phyloP scores from a whole-genome alignment of 164 flowering plant genomes.

The Annona cherimola region DNA sequence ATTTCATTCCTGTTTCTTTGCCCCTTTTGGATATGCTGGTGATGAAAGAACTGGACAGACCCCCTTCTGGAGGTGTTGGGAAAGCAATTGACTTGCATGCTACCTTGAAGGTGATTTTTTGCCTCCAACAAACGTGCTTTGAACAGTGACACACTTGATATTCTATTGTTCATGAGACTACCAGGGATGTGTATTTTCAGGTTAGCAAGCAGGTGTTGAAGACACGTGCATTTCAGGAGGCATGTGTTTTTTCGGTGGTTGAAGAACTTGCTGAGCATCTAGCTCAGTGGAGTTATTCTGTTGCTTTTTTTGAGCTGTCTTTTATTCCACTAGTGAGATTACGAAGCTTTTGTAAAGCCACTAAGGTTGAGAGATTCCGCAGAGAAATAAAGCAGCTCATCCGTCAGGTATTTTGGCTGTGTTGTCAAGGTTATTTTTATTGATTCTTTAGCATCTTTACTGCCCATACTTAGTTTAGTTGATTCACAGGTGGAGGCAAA shows the following conservation, averaged over 20 bases:
- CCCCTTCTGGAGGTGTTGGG: slow-evolving; percentile 81
- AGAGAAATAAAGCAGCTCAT: slow-evolving; percentile 67
- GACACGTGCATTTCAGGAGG: slow-evolving; percentile 90
- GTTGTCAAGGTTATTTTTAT: neutral
- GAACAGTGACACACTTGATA: neutral
- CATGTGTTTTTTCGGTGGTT: slow-evolving; percentile 72
- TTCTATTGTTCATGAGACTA: neutral
- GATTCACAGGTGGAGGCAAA: slow-evolving; percentile 67
- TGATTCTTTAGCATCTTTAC: neutral
- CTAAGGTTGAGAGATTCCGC: slow-evolving; percentile 80
- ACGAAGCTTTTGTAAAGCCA: slow-evolving; percentile 74
- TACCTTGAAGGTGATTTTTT: slow-evolving; percentile 48
- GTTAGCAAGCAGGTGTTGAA: slow-evolving; percentile 65
- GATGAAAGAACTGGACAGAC: slow-evolving; percentile 76
- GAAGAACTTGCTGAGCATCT: slow-evolving; percentile 91
- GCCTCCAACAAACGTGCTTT: neutral
- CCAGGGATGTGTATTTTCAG: slow-evolving; percentile 29
- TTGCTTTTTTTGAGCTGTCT: slow-evolving; percentile 82
- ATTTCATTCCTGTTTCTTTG: slow-evolving; percentile 75
- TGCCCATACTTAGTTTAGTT: neutral
- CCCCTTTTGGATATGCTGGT: slow-evolving; percentile 90
- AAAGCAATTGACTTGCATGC: slow-evolving; percentile 74
- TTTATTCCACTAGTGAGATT: slow-evolving; percentile 65
- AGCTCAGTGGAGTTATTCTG: slow-evolving; percentile 91
- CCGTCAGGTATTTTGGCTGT: slow-evolving; percentile 51